Evolutionary conservation across 2,329 filamentous ascomycete genomes (phyloP), one percentile per base, ranked within the genome.

Genomic region (Aschersonia sp.): DNA sequence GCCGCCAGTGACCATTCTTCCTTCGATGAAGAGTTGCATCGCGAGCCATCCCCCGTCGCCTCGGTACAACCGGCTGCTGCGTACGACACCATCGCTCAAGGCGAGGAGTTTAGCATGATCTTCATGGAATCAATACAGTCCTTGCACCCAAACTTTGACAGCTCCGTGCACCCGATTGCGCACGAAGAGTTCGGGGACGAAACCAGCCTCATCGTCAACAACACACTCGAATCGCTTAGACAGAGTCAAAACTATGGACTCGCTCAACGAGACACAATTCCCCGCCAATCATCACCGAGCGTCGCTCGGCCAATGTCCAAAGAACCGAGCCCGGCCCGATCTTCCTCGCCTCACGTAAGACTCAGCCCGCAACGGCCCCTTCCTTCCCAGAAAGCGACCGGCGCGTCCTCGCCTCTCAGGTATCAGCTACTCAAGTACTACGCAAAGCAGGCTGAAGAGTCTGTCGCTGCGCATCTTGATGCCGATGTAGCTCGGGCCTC

Each of bases 71-170:
- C 28, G 5, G 29, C 30, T 31, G 9, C 9, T 31, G 30, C 47
- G 43, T 63, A 66, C 32, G 64, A 74, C 45, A 73, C 66, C 0
- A 65, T 73, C 44, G 65, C 66, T 4, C 66, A 73, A n/a, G 69
- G 64, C 12, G 75, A 78, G 51, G 72, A 73, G 40, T 78, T 78
- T 51, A 78, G 74, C 56, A 78, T 78, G 73, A 78, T 78, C 48
- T 73, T 74, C 32, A 68, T 77, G 51, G 68, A 75, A 44, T 75
- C 73, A 2, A 62, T 79, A 20, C 72, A 71, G 2, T 75, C 73
- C 0, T 63, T 77, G 48, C 69, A 70, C 38, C 66, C 62, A 2
- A 66, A 65, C 38, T 61, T 68, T 48, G 58, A 59, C 42, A 61
- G 58, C 49, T 61, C 60, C 20, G 54, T 60, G 7, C 59, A 62